Conservation (phyloP, 495 filamentous ascomycete genomes). For the Penicillium longicatenatum region DNA sequence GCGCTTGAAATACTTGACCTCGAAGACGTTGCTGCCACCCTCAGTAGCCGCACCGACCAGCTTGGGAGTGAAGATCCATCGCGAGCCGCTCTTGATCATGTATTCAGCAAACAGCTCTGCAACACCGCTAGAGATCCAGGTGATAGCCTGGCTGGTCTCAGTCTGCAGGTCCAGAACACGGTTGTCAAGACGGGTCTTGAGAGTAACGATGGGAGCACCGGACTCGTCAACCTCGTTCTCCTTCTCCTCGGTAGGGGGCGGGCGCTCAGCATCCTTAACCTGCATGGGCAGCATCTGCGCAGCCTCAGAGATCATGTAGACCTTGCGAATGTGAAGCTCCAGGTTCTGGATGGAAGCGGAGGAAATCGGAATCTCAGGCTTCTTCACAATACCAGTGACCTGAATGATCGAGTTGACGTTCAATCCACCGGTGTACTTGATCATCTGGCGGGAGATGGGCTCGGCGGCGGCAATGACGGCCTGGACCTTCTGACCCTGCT, state of each 20-base stretch:
- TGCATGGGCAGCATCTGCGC: conserved; percentile 71
- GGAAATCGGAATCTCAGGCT: conserved; percentile 73
- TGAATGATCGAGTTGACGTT: conserved; percentile 79
- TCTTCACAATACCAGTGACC: conserved; percentile 73
- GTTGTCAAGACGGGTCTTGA: conserved; percentile 81
- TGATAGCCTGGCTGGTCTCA: conserved; percentile 84
- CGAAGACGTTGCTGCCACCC: conserved; percentile 91
- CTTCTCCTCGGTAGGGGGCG: conserved; percentile 49
- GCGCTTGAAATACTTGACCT: conserved; percentile 85
- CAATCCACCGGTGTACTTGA: conserved; percentile 81
- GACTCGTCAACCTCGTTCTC: conserved; percentile 50
- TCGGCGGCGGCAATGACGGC: conserved; percentile 64
- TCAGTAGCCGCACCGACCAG: conserved; percentile 89
- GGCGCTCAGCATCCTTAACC: conserved; percentile 61
- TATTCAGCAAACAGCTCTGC: conserved; percentile 79
- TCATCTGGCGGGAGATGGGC: conserved; percentile 71
- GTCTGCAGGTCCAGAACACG: conserved; percentile 89
- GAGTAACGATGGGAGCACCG: conserved; percentile 64
- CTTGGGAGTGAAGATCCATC: conserved; percentile 87
- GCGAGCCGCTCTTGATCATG: conserved; percentile 73
- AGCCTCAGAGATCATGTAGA: conserved; percentile 72
- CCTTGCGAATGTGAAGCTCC: conserved; percentile 77
- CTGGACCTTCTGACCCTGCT: conserved; percentile 81
- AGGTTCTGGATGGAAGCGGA: conserved; percentile 74
- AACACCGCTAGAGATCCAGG: conserved; percentile 78